These are phyloP conservation scores for Dalechampia spathulata DNA, from an alignment of 441 rosid genomes.

Conservation along the genomic window DNA sequence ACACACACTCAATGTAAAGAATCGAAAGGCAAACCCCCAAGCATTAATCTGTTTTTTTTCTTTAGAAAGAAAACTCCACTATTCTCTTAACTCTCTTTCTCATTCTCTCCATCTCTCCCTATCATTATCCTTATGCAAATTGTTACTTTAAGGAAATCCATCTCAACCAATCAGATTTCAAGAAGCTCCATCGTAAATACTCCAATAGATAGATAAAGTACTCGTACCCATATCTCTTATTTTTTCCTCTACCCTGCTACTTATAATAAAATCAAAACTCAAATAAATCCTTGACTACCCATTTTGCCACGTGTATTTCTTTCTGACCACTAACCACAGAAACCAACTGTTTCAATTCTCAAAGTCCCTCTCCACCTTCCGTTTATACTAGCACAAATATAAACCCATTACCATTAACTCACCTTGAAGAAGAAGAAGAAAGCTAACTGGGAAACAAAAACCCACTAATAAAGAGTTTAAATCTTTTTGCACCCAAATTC, in stretches of 20 bases:
- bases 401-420: slow-evolving; percentile 15
- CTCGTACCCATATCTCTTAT: not conserved
- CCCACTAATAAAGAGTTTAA: not conserved
- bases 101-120: slow-evolving; percentile 21
- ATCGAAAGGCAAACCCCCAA: too few species aligned
- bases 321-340: slow-evolving; percentile 45
- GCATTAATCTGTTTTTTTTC: too few species aligned
- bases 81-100: not conserved
- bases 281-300: slow-evolving; percentile 21
- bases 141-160: slow-evolving; percentile 40
- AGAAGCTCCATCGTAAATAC: slow-evolving; percentile 33
- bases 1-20: slow-evolving; percentile 15
- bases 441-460: not conserved
- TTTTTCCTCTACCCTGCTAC: slow-evolving; percentile 17
- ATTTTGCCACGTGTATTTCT: slow-evolving; percentile 63
- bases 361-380: slow-evolving; percentile 12
- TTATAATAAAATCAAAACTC: slow-evolving; percentile 22
- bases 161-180: slow-evolving; percentile 50
- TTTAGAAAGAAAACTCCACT: slow-evolving; percentile 13
- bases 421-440: slow-evolving; percentile 8
- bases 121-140: not conserved
- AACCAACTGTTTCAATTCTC: slow-evolving; percentile 23
- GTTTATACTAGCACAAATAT: slow-evolving; percentile 12
- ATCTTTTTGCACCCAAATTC: slow-evolving; percentile 3
- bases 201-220: slow-evolving; percentile 29